These are phyloP conservation scores for Clitopilus hobsonii DNA, from an alignment of 768 basidiomycete genomes.

Conservation along the genomic window DNA sequence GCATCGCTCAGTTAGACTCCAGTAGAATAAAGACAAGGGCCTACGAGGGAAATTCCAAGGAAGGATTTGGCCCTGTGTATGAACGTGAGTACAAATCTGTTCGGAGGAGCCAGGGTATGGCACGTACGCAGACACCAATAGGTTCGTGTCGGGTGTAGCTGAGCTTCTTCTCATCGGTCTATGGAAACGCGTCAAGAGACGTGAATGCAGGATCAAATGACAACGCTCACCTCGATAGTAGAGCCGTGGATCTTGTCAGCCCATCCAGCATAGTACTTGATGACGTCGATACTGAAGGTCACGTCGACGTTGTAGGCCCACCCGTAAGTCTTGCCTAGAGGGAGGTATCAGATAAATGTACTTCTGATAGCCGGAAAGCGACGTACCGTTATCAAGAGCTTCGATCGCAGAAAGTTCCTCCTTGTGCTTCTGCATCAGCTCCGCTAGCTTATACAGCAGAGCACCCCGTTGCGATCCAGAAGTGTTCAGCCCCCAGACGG, in stretches of 20 bases:
- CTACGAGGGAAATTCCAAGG: slow-evolving; percentile 64
- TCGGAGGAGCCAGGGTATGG: not conserved
- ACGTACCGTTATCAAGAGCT: slow-evolving; percentile 39
- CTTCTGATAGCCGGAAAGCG: not conserved
- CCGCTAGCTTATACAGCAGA: slow-evolving; percentile 44
- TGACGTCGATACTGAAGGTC: slow-evolving; percentile 23
- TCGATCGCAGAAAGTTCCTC: slow-evolving; percentile 48
- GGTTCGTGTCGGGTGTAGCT: slow-evolving; percentile 64
- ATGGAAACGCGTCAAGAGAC: not conserved
- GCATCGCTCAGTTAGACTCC: not conserved
- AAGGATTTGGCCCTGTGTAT: slow-evolving; percentile 25
- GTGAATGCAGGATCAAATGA: not conserved
- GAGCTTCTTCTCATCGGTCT: slow-evolving; percentile 43
- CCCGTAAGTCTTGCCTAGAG: slow-evolving; percentile 25
- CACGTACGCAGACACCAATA: slow-evolving; percentile 32
- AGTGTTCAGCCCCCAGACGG: slow-evolving; percentile 46
- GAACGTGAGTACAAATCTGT: not conserved
- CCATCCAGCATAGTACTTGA: slow-evolving; percentile 57
- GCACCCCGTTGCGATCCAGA: slow-evolving; percentile 32
- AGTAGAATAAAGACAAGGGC: slow-evolving; percentile 1
- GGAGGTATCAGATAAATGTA: too few relatives aligned
- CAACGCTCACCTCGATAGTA: slow-evolving; percentile 34
- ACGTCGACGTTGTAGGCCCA: slow-evolving; percentile 20
- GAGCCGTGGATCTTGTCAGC: slow-evolving; percentile 54
- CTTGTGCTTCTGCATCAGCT: slow-evolving; percentile 42